Evolutionary conservation across 1,139 yeast species (phyloP), one percentile per base, ranked within the genome.

Genomic region (Magnusiomyces tetraspermus): DNA sequence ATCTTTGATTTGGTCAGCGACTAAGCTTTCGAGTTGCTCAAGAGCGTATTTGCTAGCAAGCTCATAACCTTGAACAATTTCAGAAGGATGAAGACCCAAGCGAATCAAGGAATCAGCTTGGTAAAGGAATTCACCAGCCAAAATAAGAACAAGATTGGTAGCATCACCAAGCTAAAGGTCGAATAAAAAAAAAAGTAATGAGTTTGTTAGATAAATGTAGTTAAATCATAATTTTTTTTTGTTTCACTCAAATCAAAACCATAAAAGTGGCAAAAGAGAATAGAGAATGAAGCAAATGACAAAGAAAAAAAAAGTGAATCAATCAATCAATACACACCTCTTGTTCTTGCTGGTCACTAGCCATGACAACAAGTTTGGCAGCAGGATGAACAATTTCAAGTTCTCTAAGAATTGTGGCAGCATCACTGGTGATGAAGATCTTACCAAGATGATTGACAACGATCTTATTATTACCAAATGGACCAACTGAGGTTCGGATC

Each of bases 321-420:
- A 28, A 28, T 28, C 33, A 40, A 40, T 19, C 11, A 19, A 5
- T 10, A 21, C 40, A 23, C 33, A 46, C 48, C 30, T 92, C 98
- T 61, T 83, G 78, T 67, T 92, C 96, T 71, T 92, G 98, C 72
- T 92, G 98, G 66, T 90, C 88, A 22, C 95, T 82, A 24, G 97
- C 96, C 97, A 89, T 88, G 55, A 92, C 95, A 59, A 92, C 78
- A 48, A 92, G 81, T 70, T 92, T 92, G 22, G 94, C 98, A 1
- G 97, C 97, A 6, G 98, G 98, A 67, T 92, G 98, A 48, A 92
- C 92, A 59, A 94, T 87, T 61, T 92, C 97, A 55, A 92, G 75
- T 68, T 94, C 97, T 61, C 86, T 80, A 58, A 92, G 75, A 83
- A 92, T 92, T 11, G 98, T 92, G 44, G 97, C 96, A 15, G 97